Conservation (phyloP, 164 flowering plant genomes). For the Nelumbo lutea region DNA sequence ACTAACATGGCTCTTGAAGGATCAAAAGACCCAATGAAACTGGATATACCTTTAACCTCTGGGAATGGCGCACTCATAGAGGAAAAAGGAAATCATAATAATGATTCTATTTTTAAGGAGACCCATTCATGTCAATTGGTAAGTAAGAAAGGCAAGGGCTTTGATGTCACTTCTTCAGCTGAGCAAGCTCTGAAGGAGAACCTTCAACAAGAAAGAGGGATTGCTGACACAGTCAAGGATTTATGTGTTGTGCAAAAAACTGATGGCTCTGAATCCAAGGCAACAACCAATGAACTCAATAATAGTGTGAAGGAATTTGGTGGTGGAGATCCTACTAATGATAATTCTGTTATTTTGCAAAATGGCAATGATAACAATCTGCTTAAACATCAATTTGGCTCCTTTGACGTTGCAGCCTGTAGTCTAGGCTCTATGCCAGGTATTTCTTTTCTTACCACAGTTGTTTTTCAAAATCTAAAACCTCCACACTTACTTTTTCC, state of each 20-base stretch:
- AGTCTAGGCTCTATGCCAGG: too few species aligned
- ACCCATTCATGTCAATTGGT: slow-evolving; percentile 5
- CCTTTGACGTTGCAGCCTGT: slow-evolving; percentile 15
- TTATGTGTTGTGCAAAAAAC: slow-evolving; percentile 8
- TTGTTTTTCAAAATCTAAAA: too few species aligned
- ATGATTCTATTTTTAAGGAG: slow-evolving; percentile 8
- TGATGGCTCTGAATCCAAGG: slow-evolving; percentile 15
- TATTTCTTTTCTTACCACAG: too few species aligned
- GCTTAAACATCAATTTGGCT: slow-evolving; percentile 21
- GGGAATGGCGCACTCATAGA: slow-evolving; percentile 12
- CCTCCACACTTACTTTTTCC: too few species aligned
- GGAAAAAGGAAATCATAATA: slow-evolving; percentile 9
- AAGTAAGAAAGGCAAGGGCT: slow-evolving; percentile 8
- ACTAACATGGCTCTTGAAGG: slow-evolving; percentile 18
- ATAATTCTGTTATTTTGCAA: slow-evolving; percentile 13
- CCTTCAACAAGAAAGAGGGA: slow-evolving; percentile 5
- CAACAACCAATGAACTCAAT: background rate
- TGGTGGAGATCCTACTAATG: slow-evolving; percentile 17
- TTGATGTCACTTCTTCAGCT: slow-evolving; percentile 8
- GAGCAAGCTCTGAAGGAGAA: slow-evolving; percentile 14
- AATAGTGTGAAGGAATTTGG: slow-evolving; percentile 9
- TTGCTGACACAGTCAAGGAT: slow-evolving; percentile 10
- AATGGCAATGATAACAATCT: slow-evolving; percentile 11
- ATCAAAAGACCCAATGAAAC: slow-evolving; percentile 19
- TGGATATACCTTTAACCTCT: slow-evolving; percentile 2